Percentiles rank a stretch among this genome's conserved stretches.
phyloP scores from a whole-genome alignment of 768 basidiomycete species.

The Agaricus subrufescens region DNA sequence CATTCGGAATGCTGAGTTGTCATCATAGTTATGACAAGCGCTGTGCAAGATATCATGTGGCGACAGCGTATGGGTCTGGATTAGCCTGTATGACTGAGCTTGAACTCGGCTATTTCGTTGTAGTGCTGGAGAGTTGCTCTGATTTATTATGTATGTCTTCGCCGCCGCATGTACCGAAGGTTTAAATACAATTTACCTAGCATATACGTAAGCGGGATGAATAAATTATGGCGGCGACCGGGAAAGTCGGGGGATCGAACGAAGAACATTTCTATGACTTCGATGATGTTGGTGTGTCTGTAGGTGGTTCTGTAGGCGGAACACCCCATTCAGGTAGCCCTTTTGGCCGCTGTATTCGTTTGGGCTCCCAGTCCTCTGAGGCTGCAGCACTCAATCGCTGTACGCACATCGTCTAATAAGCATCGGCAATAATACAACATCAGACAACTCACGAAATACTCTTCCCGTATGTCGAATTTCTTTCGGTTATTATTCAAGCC shows the following conservation, averaged over 20 bases:
- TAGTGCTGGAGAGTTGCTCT: too few relatives aligned
- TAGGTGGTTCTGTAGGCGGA: constrained; percentile 54
- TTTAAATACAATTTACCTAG: neutral
- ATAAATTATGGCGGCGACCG: neutral
- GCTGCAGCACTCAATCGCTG: constrained; percentile 63
- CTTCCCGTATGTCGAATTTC: constrained; percentile 90
- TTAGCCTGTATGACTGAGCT: too few relatives aligned
- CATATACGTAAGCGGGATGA: neutral
- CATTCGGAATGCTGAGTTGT: neutral
- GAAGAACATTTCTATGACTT: neutral
- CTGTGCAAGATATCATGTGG: neutral
- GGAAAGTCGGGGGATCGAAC: neutral
- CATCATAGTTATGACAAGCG: neutral
- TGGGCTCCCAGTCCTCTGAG: constrained; percentile 82
- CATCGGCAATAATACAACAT: neutral
- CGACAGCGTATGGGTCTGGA: neutral
- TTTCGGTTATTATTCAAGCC: constrained; percentile 64
- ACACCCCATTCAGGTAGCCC: constrained; percentile 96
- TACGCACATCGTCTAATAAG: neutral
- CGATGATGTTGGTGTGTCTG: neutral
- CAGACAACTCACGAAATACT: constrained; percentile 79
- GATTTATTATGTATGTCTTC: too few relatives aligned
- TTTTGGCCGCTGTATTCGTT: constrained; percentile 75
- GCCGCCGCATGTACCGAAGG: too few relatives aligned
- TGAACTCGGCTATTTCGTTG: too few relatives aligned